Conservation (phyloP, 2,329 filamentous ascomycete genomes). For the Onygenales sp. region DNA sequence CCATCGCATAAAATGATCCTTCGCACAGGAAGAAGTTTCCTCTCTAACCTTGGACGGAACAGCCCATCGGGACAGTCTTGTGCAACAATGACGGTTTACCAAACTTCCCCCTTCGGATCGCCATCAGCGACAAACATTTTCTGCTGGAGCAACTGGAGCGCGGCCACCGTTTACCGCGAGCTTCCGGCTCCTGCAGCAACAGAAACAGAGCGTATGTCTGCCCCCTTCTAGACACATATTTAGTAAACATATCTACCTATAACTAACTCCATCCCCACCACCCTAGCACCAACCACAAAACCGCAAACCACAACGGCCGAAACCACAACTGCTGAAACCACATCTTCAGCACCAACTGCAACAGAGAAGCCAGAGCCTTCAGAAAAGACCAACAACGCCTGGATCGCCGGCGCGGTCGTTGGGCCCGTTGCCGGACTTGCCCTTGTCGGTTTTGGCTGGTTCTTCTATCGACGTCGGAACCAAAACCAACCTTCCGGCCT, state of each 20-base stretch:
- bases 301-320: not conserved
- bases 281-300: not conserved
- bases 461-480: not conserved
- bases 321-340: not conserved
- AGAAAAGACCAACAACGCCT: not conserved
- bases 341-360: not conserved
- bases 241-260: not conserved
- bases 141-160: not conserved
- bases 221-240: not conserved
- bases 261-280: not conserved
- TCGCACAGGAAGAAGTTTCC: not conserved
- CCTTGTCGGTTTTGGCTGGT: not conserved
- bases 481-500: not conserved
- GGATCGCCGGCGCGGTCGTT: conserved; percentile 3
- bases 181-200: not conserved
- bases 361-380: not conserved
- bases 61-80: not conserved
- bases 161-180: not conserved
- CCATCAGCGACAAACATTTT: conserved; percentile 4
- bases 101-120: conserved; percentile 1
- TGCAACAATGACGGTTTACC: conserved; percentile 1
- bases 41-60: not conserved
- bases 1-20: not conserved
- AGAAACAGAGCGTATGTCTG: not conserved
- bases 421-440: not conserved